These are phyloP conservation scores for Beauveria brongniartii DNA, from an alignment of 2,329 filamentous ascomycete species.

Conservation along the genomic window DNA sequence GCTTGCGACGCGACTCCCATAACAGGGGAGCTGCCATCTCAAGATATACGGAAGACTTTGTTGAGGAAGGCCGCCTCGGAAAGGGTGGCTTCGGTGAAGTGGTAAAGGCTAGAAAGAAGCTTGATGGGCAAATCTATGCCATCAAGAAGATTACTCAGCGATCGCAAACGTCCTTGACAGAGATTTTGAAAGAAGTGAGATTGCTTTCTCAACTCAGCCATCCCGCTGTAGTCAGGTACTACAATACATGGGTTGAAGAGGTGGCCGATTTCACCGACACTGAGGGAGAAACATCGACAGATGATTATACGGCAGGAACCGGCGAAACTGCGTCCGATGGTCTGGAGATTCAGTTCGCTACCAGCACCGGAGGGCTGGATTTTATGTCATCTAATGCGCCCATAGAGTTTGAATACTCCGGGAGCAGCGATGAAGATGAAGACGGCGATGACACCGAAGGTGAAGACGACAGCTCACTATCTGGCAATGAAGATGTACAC, in stretches of 20 bases:
- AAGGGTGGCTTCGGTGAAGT: slow-evolving; percentile 96
- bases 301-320: slow-evolving; percentile 33
- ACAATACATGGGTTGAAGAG: slow-evolving; percentile 89
- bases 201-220: slow-evolving; percentile 89
- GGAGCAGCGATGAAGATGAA: slow-evolving; percentile 36
- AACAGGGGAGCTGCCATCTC: slow-evolving; percentile 48
- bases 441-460: slow-evolving; percentile 38
- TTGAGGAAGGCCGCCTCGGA: slow-evolving; percentile 79
- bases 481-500: slow-evolving; percentile 25
- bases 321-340: slow-evolving; percentile 31
- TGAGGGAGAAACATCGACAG: slow-evolving; percentile 49
- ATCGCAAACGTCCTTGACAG: slow-evolving; percentile 68
- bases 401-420: slow-evolving; percentile 69
- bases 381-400: slow-evolving; percentile 85
- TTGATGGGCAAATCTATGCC: slow-evolving; percentile 88
- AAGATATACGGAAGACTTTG: slow-evolving; percentile 81
- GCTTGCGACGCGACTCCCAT: slow-evolving; percentile 55
- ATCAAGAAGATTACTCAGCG: slow-evolving; percentile 93
- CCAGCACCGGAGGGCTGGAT: slow-evolving; percentile 75
- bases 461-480: slow-evolving; percentile 30
- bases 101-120: slow-evolving; percentile 87
- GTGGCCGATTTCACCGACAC: slow-evolving; percentile 43
- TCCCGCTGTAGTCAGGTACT: slow-evolving; percentile 79
- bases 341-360: slow-evolving; percentile 50
- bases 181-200: slow-evolving; percentile 78